Conservation (phyloP, 2,329 filamentous ascomycete genomes). For the Phaeoacremonium minimum region DNA sequence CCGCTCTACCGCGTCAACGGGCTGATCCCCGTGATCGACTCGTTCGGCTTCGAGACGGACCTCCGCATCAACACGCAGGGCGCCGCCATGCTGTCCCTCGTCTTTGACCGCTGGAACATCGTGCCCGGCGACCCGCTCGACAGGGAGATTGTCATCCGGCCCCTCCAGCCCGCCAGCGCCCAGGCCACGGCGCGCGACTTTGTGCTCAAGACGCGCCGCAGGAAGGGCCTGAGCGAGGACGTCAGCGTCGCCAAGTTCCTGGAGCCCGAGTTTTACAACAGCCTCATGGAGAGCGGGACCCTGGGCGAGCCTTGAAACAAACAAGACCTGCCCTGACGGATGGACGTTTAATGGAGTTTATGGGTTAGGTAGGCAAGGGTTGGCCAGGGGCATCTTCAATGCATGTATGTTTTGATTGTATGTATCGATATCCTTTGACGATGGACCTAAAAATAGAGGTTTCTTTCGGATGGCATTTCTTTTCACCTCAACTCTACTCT, state of each 20-base stretch:
- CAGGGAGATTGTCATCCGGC: slow-evolving; percentile 73
- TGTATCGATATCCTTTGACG: too few relatives aligned
- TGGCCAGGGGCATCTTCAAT: too few relatives aligned
- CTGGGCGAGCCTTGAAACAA: slow-evolving; percentile 60
- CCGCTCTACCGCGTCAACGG: slow-evolving; percentile 90
- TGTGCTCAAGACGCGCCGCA: slow-evolving; percentile 87
- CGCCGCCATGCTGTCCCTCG: slow-evolving; percentile 81
- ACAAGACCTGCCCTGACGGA: too few relatives aligned
- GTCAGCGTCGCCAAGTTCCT: slow-evolving; percentile 94
- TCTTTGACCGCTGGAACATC: slow-evolving; percentile 94
- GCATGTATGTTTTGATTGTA: too few relatives aligned
- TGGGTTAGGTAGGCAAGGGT: too few relatives aligned
- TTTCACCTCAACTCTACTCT: too few relatives aligned
- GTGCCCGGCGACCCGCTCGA: slow-evolving; percentile 95
- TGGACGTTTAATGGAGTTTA: too few relatives aligned
- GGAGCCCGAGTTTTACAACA: slow-evolving; percentile 88
- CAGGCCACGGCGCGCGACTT: slow-evolving; percentile 93
- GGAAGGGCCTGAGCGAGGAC: slow-evolving; percentile 93
- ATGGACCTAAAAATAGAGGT: too few relatives aligned
- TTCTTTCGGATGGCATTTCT: too few relatives aligned
- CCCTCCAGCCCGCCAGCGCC: slow-evolving; percentile 81
- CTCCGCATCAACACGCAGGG: slow-evolving; percentile 94
- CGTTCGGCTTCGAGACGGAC: slow-evolving; percentile 97
- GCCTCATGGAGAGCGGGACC: slow-evolving; percentile 82
- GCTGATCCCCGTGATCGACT: slow-evolving; percentile 92